Conservation (phyloP, 2,329 filamentous ascomycete species). For the Annulohypoxylon truncatum region DNA sequence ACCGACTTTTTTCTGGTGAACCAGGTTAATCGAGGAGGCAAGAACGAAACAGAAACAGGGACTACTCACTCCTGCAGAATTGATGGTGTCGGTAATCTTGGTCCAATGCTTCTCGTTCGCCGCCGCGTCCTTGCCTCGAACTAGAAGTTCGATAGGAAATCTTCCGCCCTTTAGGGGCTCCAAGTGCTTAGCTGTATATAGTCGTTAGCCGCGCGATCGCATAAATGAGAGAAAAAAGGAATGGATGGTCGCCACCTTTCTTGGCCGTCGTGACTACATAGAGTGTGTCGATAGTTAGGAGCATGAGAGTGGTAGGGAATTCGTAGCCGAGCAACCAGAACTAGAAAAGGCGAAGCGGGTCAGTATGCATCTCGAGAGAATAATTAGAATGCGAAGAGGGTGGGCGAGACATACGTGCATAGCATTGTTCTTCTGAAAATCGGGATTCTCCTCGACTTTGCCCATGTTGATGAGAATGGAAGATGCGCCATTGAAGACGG, state of each 20-base stretch:
- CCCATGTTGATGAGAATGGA: constrained; percentile 93
- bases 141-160: constrained; percentile 89
- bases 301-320: constrained; percentile 94
- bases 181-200: constrained; percentile 81
- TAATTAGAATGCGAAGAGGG: not conserved
- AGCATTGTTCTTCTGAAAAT: constrained; percentile 95
- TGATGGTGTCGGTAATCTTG: constrained; percentile 87
- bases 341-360: constrained; percentile 58
- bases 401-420: constrained; percentile 77
- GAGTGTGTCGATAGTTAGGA: constrained; percentile 87
- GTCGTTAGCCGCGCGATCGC: constrained; percentile 49
- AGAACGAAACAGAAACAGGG: not conserved
- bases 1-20: constrained; percentile 83
- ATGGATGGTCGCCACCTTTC: constrained; percentile 73
- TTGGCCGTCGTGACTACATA: constrained; percentile 97
- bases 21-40: constrained; percentile 29
- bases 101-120: constrained; percentile 92
- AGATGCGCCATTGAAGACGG: constrained; percentile 84
- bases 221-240: not conserved
- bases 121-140: constrained; percentile 90
- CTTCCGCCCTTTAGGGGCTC: constrained; percentile 93
- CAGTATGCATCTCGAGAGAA: not conserved
- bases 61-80: constrained; percentile 80
- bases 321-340: constrained; percentile 99
- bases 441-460: constrained; percentile 88